Evolutionary conservation across 2,329 filamentous ascomycete species (phyloP), one percentile per base, ranked within the genome.

Genomic region (Blastomyces gilchristii): DNA sequence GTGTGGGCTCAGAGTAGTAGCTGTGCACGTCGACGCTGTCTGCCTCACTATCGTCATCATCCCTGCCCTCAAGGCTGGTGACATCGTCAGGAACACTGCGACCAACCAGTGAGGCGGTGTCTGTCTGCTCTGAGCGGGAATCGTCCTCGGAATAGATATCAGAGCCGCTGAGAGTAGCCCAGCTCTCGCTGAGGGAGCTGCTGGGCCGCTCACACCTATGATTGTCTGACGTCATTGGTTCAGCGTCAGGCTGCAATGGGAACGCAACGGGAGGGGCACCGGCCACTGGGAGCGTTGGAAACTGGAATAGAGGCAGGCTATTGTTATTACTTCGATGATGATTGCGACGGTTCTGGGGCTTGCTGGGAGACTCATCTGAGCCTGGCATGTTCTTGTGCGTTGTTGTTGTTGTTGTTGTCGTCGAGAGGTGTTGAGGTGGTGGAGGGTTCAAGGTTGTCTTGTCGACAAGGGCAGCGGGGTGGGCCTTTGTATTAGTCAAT

Each of bases 71-170:
- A 18, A 79, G 71, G 64, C 78, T 80, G 39, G 76, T 70, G 58
- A 79, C 75, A 68, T 80, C 78, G 65, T 79, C 76, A 16, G 75
- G 71, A 37, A 71, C 73, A 62, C 74, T 71, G 54, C 75, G 74
- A 64, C 75, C 76, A 59, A 80, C 73, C 56, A 80, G 67, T 28
- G 78, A 80, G 18, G 71, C 75, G 31, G 70, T 65, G 67, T 79
- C 77, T 12, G 78, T 78, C 59, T 75, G 72, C 49, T 79, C 77
- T 1, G 78, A 79, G 43, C 71, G 75, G 63, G 73, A 70, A 59
- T 76, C 78, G 67, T 80, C 77, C 63, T 79, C 77, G 2, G 76
- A 78, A 60, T 77, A 74, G 28, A 73, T 69, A 64, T 79, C 77
- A 22, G 75, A 75, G n/a, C 71, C 72, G 61, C 75, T 77, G 63